phyloP scores from a whole-genome alignment of 2,329 filamentous ascomycete genomes.

The Ceratocystis cubensis region DNA sequence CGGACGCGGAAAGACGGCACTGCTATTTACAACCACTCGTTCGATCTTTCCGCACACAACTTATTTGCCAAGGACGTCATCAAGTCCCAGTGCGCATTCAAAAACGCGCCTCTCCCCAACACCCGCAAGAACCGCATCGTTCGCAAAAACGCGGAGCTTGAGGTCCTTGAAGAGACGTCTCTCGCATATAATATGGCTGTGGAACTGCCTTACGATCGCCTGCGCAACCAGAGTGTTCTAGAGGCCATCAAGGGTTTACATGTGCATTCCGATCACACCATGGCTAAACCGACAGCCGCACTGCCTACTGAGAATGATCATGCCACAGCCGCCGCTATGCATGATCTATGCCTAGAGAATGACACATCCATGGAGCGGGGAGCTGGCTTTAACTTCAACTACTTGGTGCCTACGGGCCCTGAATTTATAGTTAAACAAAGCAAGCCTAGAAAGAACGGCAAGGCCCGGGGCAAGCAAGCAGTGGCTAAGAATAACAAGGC shows the following conservation, averaged over 20 bases:
- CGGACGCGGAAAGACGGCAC: conserved; percentile 14
- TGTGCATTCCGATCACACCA: background rate
- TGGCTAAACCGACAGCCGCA: background rate
- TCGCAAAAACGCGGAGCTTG: background rate
- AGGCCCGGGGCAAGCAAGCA: background rate
- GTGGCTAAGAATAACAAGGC: background rate
- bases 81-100: background rate
- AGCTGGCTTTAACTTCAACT: conserved; percentile 17
- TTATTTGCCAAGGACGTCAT: background rate
- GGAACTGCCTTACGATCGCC: conserved; percentile 13
- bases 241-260: conserved; percentile 1
- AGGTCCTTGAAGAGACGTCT: conserved; percentile 11
- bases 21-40: conserved; percentile 7
- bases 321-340: background rate
- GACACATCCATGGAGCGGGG: conserved; percentile 16
- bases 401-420: conserved; percentile 7
- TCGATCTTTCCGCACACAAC: background rate
- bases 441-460: conserved; percentile 15
- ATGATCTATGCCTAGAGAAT: conserved; percentile 5
- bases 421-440: conserved; percentile 12
- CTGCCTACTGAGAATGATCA: background rate
- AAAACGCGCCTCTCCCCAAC: background rate
- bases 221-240: conserved; percentile 8
- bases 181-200: conserved; percentile 9
- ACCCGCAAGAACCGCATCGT: conserved; percentile 1